Base-by-base conservation (phyloP, 257 asterid species). In the Salvia splendens region DNA sequence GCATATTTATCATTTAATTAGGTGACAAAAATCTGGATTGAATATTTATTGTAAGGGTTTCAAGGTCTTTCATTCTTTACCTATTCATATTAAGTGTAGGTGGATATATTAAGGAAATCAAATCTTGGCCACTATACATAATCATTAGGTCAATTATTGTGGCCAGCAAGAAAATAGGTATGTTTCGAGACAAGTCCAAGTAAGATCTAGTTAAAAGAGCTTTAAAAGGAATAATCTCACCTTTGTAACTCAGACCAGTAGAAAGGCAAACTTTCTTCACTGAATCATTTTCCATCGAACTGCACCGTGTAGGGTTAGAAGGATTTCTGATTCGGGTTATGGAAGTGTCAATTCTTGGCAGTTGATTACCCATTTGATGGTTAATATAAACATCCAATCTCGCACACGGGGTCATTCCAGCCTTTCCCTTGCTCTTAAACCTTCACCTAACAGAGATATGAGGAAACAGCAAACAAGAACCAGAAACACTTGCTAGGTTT, bases 381-480 rank as follows among this genome's bases (percentile, higher is more conserved):
- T 74, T 84, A 62, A 79, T 42, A 79, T 73, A 79, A 73, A 80
- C 38, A 57, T 84, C 89, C 79, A 86, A 61, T 81, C 83, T 68
- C 64, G 87, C 68, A 62, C 86, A 77, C 70, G 90, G 68, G 58
- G 80, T 68, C 76, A 50, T 58, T 79, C 83, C 95, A 58, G 77
- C 85, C 88, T 77, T 90, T 75, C 84, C 85, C 95, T 83, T 88
- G 92, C 94, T 81, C 93, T 86, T 90, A 78, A 88, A 93, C 96
- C 98, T 92, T 87, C 95, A 85, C 82, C 92, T 87, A 80, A 82
- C 92, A 89, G 75, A 80, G 84, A 74, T 66, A 71, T 82, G 87
- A 89, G 92, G 77, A 83, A 72, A 78, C 76, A 63, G 63, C 66
- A 63, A 64, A 65, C 60, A 40, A 76, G 73, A 73, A 71, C 72